phyloP scores from a whole-genome alignment of 2,329 filamentous ascomycete species.

The Arachnomyces sp. region DNA sequence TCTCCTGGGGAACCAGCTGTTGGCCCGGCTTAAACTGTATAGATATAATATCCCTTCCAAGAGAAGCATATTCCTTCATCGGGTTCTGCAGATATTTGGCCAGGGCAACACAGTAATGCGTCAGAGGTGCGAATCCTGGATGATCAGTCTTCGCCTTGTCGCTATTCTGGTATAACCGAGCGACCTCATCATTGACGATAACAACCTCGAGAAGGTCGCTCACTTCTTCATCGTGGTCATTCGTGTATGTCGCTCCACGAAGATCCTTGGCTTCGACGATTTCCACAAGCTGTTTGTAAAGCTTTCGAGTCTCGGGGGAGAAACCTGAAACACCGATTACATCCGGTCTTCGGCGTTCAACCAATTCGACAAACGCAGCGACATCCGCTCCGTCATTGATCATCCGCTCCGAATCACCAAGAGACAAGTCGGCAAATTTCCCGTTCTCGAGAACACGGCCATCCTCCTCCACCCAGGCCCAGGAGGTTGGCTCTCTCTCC shows the following conservation, averaged over 20 bases:
- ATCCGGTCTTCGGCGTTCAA: conserved; percentile 75
- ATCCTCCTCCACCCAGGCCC: conserved; percentile 90
- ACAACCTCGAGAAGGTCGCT: conserved; percentile 79
- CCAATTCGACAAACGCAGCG: conserved; percentile 67
- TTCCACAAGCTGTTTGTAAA: conserved; percentile 72
- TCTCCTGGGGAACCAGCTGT: conserved; percentile 77
- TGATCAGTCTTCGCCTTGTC: conserved; percentile 71
- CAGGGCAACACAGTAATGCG: conserved; percentile 81
- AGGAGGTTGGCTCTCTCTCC: conserved; percentile 75
- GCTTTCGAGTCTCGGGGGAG: conserved; percentile 74
- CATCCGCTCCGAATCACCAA: conserved; percentile 58
- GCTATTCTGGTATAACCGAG: conserved; percentile 91
- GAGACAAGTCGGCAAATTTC: conserved; percentile 70
- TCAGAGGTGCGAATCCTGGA: conserved; percentile 68
- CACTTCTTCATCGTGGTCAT: conserved; percentile 69
- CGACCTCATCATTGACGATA: conserved; percentile 92
- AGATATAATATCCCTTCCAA: conserved; percentile 80
- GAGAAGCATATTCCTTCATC: conserved; percentile 89
- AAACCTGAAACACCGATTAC: conserved; percentile 85
- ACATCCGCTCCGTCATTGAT: conserved; percentile 58
- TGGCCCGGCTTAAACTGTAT: conserved; percentile 86
- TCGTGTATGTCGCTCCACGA: conserved; percentile 72
- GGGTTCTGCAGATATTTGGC: conserved; percentile 92
- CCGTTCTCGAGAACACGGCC: conserved; percentile 83
- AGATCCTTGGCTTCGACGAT: conserved; percentile 72